Evolutionary conservation across 306 rosid species (phyloP).

Genomic region (Quercus wislizeni): DNA sequence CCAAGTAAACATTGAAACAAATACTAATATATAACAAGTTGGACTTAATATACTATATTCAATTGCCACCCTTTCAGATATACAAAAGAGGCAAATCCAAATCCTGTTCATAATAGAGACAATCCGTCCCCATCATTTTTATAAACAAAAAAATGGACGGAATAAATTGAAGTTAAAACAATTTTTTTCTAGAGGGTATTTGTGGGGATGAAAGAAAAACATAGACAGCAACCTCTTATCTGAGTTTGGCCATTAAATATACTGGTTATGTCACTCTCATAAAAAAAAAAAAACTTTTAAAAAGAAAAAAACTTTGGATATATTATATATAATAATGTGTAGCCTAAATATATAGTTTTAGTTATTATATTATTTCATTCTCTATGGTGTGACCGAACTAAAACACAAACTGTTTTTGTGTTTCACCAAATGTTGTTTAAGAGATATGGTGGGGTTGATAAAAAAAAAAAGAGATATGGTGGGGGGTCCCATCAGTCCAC

Average conservation of each 20-base stretch:
- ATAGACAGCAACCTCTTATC: neutral
- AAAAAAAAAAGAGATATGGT: too few relatives aligned
- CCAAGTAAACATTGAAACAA: neutral
- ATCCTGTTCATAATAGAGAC: too few relatives aligned
- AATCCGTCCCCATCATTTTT: too few relatives aligned
- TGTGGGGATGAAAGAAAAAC: neutral
- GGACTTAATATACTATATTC: neutral
- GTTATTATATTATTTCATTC: neutral
- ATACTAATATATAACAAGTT: slow-evolving; percentile 19
- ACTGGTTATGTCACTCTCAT: neutral
- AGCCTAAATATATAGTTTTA: neutral
- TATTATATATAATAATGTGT: too few relatives aligned
- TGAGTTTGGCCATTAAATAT: neutral
- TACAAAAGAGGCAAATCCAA: too few relatives aligned
- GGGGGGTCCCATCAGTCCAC: neutral
- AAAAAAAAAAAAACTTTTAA: neutral
- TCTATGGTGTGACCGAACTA: neutral
- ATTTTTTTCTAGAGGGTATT: neutral
- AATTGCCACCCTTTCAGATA: too few relatives aligned
- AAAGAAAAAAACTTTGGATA: neutral
- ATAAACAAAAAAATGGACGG: too few relatives aligned
- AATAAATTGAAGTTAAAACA: too few relatives aligned
- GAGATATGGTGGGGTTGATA: neutral
- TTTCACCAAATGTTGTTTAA: neutral
- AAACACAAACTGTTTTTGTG: neutral